These are phyloP conservation scores for Camelina neglecta DNA, from an alignment of 345 rosid genomes.

Conservation along the genomic window DNA sequence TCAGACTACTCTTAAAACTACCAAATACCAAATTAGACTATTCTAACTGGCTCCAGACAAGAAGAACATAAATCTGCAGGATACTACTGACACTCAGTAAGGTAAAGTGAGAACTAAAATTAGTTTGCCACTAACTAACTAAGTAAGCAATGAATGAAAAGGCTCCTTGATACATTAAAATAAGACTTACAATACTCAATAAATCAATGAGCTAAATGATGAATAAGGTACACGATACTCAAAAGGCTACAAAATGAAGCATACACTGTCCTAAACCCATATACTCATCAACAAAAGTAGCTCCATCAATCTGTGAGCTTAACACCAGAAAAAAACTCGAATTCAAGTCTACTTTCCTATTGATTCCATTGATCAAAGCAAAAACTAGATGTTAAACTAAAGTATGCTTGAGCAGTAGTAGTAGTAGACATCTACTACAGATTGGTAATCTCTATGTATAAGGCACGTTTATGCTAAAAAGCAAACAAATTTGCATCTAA, in stretches of 20 bases:
- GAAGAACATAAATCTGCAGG: not conserved
- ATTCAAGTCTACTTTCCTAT: not conserved
- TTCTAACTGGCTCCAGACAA: not conserved
- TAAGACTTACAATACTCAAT: not conserved
- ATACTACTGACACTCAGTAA: constrained; percentile 10
- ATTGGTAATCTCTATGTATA: not conserved
- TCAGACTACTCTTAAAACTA: constrained; percentile 21
- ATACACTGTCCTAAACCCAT: not conserved
- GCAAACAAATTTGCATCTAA: too few species aligned
- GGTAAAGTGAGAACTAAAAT: not conserved
- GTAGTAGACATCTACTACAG: not conserved
- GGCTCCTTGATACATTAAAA: not conserved
- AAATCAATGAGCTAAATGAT: not conserved
- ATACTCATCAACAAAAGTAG: not conserved
- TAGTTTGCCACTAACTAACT: not conserved
- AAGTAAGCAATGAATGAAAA: constrained; percentile 5
- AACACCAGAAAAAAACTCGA: not conserved
- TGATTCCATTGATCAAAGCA: not conserved
- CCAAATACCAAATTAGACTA: not conserved
- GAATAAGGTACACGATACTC: not conserved
- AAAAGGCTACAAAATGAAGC: not conserved
- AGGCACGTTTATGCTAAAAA: too few species aligned
- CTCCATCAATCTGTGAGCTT: constrained; percentile 4
- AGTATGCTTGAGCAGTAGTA: not conserved
- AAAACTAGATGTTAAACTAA: too few species aligned